phyloP scores from a whole-genome alignment of 805 yeast species.

The Myxozyma geophila region DNA sequence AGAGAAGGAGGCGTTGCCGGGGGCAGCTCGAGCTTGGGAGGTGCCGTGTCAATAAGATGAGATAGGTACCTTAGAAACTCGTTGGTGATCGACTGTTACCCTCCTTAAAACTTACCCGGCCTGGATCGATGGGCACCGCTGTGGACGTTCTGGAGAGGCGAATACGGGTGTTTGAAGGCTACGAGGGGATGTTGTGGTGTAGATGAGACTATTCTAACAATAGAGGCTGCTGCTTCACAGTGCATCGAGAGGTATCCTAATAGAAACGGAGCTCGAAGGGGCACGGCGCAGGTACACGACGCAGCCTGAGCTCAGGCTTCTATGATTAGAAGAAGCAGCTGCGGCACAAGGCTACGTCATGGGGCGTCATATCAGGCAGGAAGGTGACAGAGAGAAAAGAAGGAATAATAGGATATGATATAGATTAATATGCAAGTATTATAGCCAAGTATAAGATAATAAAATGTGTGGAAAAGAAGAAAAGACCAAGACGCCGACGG shows the following conservation, averaged over 20 bases:
- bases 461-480: neutral
- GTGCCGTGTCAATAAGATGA: neutral
- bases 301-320: neutral
- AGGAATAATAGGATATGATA: no score
- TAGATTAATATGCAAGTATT: no score
- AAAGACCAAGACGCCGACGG: neutral
- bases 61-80: neutral
- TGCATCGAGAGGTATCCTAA: no score
- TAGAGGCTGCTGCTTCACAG: no score
- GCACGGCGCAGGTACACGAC: no score
- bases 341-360: slow-evolving; percentile 1
- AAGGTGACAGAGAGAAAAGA: neutral
- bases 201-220: no score
- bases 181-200: no score
- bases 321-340: neutral
- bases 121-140: neutral
- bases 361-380: neutral
- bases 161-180: neutral
- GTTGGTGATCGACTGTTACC: slow-evolving; percentile 20
- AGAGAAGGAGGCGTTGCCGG: neutral
- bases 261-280: no score
- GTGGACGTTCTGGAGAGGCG: neutral
- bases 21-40: neutral
- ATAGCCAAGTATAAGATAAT: neutral
- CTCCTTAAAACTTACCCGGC: slow-evolving; percentile 19